Conservation (phyloP, 1,284 basidiomycete species). For the Pterula multifida region DNA sequence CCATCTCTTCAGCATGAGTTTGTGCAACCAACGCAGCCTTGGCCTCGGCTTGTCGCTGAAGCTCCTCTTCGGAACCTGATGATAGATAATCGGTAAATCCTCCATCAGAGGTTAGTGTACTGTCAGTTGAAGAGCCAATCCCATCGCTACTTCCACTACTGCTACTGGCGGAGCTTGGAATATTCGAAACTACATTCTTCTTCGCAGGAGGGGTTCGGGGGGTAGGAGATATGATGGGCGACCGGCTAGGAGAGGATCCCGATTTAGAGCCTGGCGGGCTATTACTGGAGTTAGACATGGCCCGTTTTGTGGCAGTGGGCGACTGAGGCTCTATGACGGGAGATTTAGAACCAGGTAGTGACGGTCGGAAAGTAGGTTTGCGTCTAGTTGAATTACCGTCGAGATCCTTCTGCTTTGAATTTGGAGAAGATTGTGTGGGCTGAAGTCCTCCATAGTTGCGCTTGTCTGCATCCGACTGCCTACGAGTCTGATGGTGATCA, state of each 20-base stretch:
- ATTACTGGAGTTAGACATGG: neutral
- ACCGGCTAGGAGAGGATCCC: neutral
- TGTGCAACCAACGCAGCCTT: constrained; percentile 64
- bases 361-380: constrained; percentile 13
- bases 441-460: neutral
- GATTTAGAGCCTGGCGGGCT: neutral
- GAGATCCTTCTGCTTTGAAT: constrained; percentile 1
- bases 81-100: constrained; percentile 77
- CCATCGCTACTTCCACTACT: constrained; percentile 49
- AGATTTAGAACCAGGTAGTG: constrained; percentile 7
- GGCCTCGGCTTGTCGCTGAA: constrained; percentile 70
- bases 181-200: constrained; percentile 21
- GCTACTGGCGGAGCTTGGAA: constrained; percentile 33
- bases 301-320: neutral
- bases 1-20: constrained; percentile 63
- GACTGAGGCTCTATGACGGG: neutral
- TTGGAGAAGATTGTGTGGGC: neutral
- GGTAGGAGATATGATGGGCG: constrained; percentile 12
- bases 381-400: neutral
- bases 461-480: constrained; percentile 11
- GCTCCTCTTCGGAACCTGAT: constrained; percentile 71
- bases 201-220: constrained; percentile 18
- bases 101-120: constrained; percentile 69
- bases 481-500: constrained; percentile 10
- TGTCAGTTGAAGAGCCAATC: constrained; percentile 45